A percentile compares a stretch with the other conserved stretches of the same genome.
Conservation (phyloP, 371 early-diverging fungal genomes). For the Mortierella sp. region DNA sequence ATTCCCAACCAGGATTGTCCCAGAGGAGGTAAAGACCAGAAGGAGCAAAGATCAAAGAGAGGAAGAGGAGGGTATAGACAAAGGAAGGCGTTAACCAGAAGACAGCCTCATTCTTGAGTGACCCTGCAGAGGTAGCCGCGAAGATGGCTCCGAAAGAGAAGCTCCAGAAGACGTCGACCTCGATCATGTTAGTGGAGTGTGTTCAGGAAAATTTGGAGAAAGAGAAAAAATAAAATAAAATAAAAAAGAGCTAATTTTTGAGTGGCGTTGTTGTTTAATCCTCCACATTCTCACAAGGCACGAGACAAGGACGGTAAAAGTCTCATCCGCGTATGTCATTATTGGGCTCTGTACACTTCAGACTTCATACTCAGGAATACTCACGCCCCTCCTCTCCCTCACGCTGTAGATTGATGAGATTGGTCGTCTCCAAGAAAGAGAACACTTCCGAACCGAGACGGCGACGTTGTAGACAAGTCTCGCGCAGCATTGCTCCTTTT, state of each 20-base stretch:
- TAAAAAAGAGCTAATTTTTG: not conserved
- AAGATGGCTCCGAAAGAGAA: slow-evolving; percentile 52
- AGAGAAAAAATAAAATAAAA: not conserved
- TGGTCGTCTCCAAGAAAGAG: too few species aligned
- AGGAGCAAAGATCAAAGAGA: slow-evolving; percentile 55
- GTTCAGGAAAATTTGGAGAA: not conserved
- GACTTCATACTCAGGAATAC: too few species aligned
- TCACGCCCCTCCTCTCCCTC: too few species aligned
- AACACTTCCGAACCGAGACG: too few species aligned
- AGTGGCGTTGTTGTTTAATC: too few species aligned
- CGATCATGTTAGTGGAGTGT: slow-evolving; percentile 31
- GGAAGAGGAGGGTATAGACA: slow-evolving; percentile 51
- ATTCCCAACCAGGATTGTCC: slow-evolving; percentile 55
- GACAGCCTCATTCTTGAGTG: slow-evolving; percentile 18
- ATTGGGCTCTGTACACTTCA: too few species aligned
- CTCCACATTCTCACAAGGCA: not conserved
- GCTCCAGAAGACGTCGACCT: slow-evolving; percentile 54
- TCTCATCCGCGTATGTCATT: too few species aligned
- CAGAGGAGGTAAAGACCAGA: slow-evolving; percentile 51
- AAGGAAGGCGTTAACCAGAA: slow-evolving; percentile 51
- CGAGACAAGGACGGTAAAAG: too few species aligned
- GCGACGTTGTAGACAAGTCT: too few species aligned
- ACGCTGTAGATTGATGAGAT: too few species aligned
- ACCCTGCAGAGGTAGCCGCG: slow-evolving; percentile 38
- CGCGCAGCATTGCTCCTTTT: too few species aligned